A percentile compares a stretch with the other conserved stretches of the same genome.
phyloP scores from a whole-genome alignment of 1,139 yeast genomes.

The Suhomyces ambrosiae region DNA sequence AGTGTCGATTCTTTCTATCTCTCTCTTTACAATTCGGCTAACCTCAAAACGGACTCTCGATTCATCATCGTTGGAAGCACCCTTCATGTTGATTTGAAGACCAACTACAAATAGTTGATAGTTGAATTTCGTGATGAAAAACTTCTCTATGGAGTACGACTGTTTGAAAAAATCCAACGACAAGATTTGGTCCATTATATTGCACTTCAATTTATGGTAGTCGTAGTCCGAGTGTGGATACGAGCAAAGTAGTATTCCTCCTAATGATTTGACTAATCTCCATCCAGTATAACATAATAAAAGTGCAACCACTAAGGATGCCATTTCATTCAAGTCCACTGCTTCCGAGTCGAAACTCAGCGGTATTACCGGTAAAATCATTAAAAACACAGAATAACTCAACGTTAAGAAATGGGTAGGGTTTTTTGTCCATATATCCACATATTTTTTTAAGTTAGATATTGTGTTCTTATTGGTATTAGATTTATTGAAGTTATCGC shows the following conservation, averaged over 20 bases:
- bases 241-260: conserved; percentile 54
- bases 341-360: conserved; percentile 28
- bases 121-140: conserved; percentile 63
- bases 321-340: conserved; percentile 48
- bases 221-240: conserved; percentile 51
- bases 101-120: conserved; percentile 61
- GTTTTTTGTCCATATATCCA: conserved; percentile 36
- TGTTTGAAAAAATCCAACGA: conserved; percentile 53
- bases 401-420: conserved; percentile 70
- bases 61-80: conserved; percentile 75
- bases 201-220: conserved; percentile 37
- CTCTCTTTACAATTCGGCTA: conserved; percentile 45
- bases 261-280: conserved; percentile 53
- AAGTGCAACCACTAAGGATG: conserved; percentile 53
- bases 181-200: conserved; percentile 41
- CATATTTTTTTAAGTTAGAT: conserved; percentile 10
- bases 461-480: not conserved
- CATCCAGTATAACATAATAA: conserved; percentile 57
- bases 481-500: not conserved
- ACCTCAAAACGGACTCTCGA: conserved; percentile 56
- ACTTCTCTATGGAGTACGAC: conserved; percentile 48
- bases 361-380: conserved; percentile 39
- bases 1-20: conserved; percentile 25
- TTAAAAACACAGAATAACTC: conserved; percentile 47
- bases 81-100: conserved; percentile 56